phyloP scores from a whole-genome alignment of 1,139 yeast genomes.

The Hansenula sp. region DNA sequence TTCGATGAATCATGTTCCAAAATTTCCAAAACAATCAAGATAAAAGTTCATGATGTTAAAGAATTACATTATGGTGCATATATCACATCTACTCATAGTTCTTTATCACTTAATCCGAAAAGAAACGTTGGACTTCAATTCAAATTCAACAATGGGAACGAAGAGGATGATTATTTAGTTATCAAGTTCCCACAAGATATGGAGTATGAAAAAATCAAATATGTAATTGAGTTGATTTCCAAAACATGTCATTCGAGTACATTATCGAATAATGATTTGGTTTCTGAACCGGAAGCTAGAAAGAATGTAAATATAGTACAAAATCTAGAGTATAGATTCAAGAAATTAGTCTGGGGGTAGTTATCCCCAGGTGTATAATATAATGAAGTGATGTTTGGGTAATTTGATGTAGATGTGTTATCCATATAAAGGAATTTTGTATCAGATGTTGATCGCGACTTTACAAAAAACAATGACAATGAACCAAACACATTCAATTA shows the following conservation, averaged over 20 bases:
- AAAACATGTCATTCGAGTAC: conserved; percentile 25
- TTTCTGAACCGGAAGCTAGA: conserved; percentile 30
- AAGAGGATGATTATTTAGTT: conserved; percentile 10
- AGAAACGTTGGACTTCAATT: conserved; percentile 25
- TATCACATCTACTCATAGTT: conserved; percentile 22
- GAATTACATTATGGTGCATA: conserved; percentile 26
- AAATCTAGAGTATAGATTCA: conserved; percentile 28
- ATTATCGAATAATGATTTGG: conserved; percentile 25
- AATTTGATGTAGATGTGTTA: too few relatives aligned
- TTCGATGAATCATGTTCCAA: conserved; percentile 17
- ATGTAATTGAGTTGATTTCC: conserved; percentile 24
- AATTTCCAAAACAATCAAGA: conserved; percentile 18
- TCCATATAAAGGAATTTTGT: too few relatives aligned
- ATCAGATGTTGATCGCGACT: too few relatives aligned
- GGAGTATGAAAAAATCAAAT: conserved; percentile 21
- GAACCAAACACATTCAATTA: neutral
- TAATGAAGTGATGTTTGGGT: too few relatives aligned
- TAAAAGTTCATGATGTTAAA: conserved; percentile 16
- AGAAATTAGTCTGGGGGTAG: conserved; percentile 32
- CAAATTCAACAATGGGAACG: neutral
- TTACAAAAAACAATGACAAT: too few relatives aligned
- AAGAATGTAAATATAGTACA: conserved; percentile 28
- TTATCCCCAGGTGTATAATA: too few relatives aligned
- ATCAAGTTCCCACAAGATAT: conserved; percentile 24
- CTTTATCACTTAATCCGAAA: conserved; percentile 24